Conservation (phyloP, 768 basidiomycete genomes). For the Fistulinella prunicolor region DNA sequence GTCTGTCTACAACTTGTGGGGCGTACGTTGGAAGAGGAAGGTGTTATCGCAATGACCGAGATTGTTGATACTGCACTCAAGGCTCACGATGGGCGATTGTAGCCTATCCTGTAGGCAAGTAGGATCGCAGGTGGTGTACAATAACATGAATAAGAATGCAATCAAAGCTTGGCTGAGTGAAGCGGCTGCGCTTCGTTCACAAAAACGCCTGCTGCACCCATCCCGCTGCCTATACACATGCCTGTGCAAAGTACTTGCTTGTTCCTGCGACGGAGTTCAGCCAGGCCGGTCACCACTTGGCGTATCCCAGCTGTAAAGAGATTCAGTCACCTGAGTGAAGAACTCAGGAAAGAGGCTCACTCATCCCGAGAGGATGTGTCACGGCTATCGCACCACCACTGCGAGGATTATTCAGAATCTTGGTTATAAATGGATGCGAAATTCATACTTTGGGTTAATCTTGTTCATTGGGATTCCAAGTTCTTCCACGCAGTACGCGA, state of each 20-base stretch:
- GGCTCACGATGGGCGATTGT: neutral
- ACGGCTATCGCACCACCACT: conserved; percentile 87
- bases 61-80: conserved; percentile 57
- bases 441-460: conserved; percentile 78
- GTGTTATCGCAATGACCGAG: conserved; percentile 64
- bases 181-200: conserved; percentile 56
- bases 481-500: conserved; percentile 87
- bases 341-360: conserved; percentile 39
- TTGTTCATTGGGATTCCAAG: conserved; percentile 72
- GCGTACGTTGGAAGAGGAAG: conserved; percentile 73
- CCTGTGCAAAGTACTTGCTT: conserved; percentile 77
- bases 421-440: neutral
- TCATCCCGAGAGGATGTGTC: conserved; percentile 82
- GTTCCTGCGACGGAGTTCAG: conserved; percentile 69
- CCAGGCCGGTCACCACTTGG: conserved; percentile 86
- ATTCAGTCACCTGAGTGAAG: conserved; percentile 12
- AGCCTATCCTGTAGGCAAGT: neutral
- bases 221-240: conserved; percentile 81
- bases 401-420: conserved; percentile 6
- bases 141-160: conserved; percentile 1
- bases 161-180: conserved; percentile 25
- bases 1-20: conserved; percentile 66
- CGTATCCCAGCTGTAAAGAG: conserved; percentile 65
- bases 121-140: neutral
- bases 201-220: conserved; percentile 83